phyloP scores from a whole-genome alignment of 2,329 filamentous ascomycete genomes.

The Colletotrichum tofieldiae region DNA sequence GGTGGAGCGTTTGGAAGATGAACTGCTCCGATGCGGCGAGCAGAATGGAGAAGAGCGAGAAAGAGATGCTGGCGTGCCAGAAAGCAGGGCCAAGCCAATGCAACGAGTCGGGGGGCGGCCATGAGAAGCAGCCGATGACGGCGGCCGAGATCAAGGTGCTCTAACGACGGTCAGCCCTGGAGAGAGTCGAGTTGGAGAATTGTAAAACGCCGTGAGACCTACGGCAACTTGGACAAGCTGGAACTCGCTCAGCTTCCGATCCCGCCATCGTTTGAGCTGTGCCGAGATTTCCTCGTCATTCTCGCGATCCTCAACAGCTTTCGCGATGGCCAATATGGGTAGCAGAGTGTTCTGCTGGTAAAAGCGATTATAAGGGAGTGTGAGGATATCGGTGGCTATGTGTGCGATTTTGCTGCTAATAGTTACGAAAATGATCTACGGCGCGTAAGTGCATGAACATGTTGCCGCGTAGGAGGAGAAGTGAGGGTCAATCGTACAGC shows the following conservation, averaged over 20 bases:
- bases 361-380: constrained; percentile 48
- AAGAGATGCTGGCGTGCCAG: constrained; percentile 48
- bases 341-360: constrained; percentile 48
- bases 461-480: not conserved
- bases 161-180: constrained; percentile 29
- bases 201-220: constrained; percentile 5
- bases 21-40: constrained; percentile 49
- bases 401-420: constrained; percentile 35
- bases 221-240: constrained; percentile 47
- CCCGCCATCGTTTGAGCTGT: constrained; percentile 44
- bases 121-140: constrained; percentile 50
- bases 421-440: constrained; percentile 34
- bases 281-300: constrained; percentile 39
- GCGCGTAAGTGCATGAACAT: constrained; percentile 6
- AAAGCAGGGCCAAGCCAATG: constrained; percentile 47
- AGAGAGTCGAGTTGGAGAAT: not conserved
- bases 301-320: constrained; percentile 36
- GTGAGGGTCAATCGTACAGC: constrained; percentile 20
- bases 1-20: constrained; percentile 47
- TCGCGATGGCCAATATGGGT: constrained; percentile 45
- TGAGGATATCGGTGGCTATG: constrained; percentile 43
- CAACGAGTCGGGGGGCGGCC: constrained; percentile 44
- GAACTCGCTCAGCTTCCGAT: constrained; percentile 46
- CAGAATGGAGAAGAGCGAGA: constrained; percentile 49
- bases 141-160: constrained; percentile 47